Percentiles rank a stretch among this genome's conserved stretches.
These are phyloP conservation scores for Plasmodium berghei DNA, from an alignment of 169 alveolate species.

Conservation along the genomic window DNA sequence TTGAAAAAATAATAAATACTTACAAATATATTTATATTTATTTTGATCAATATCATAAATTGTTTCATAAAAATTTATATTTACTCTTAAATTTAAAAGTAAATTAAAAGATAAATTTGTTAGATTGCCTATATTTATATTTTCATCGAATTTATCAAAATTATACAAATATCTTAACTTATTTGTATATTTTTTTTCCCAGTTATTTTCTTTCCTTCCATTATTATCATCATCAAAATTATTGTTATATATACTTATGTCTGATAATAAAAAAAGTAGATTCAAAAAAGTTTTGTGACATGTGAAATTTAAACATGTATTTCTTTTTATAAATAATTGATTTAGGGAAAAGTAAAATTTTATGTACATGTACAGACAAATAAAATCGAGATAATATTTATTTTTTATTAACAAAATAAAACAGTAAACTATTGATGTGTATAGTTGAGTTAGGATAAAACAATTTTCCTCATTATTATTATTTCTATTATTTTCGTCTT, in stretches of 20 bases:
- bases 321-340: slow-evolving; percentile 3
- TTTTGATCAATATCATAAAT: slow-evolving; percentile 22
- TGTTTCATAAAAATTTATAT: slow-evolving; percentile 41
- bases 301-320: slow-evolving; percentile 16
- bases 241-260: background rate
- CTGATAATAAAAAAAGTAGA: slow-evolving; percentile 22
- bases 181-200: background rate
- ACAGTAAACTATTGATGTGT: slow-evolving; percentile 25
- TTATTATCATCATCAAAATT: background rate
- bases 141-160: slow-evolving; percentile 14
- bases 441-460: background rate
- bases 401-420: slow-evolving; percentile 41
- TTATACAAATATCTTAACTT: background rate
- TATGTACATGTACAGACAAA: slow-evolving; percentile 44
- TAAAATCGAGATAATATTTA: slow-evolving; percentile 42
- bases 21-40: slow-evolving; percentile 18
- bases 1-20: slow-evolving; percentile 24
- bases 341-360: slow-evolving; percentile 38
- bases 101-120: slow-evolving; percentile 28
- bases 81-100: slow-evolving; percentile 13
- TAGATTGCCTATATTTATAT: slow-evolving; percentile 27
- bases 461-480: background rate
- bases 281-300: slow-evolving; percentile 25
- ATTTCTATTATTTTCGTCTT: background rate
- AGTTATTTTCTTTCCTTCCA: background rate